phyloP scores from a whole-genome alignment of 768 basidiomycete species.

The Psilocybe sp. region DNA sequence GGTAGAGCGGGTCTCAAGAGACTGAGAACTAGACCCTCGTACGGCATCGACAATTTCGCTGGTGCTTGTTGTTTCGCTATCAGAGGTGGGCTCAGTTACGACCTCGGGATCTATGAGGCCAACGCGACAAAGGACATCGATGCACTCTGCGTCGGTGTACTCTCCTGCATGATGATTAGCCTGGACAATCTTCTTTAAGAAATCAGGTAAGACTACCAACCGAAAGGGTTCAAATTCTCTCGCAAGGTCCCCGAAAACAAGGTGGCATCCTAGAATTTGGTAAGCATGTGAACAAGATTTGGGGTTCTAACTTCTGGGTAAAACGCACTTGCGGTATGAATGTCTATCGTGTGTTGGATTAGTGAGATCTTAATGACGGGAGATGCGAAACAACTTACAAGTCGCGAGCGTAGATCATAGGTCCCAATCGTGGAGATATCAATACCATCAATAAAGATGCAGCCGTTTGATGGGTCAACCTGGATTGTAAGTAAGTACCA shows the following conservation, averaged over 20 bases:
- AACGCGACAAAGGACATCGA: constrained; percentile 80
- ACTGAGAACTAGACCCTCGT: constrained; percentile 38
- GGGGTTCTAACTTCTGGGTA: background rate
- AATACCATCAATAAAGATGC: constrained; percentile 85
- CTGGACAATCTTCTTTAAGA: background rate
- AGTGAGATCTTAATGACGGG: too few relatives aligned
- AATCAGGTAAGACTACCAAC: constrained; percentile 33
- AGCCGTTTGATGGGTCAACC: constrained; percentile 75
- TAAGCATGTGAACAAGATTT: background rate
- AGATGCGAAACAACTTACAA: too few relatives aligned
- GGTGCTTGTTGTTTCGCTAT: constrained; percentile 39
- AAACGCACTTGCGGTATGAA: constrained; percentile 64
- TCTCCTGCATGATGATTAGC: constrained; percentile 44
- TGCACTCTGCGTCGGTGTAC: constrained; percentile 73
- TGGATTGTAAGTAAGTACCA: constrained; percentile 20
- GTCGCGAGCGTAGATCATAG: constrained; percentile 73
- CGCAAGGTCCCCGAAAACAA: constrained; percentile 82
- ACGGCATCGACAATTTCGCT: constrained; percentile 39
- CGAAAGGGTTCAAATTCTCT: constrained; percentile 74
- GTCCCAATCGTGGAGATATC: constrained; percentile 85
- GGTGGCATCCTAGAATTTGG: constrained; percentile 49
- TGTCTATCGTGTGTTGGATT: constrained; percentile 40
- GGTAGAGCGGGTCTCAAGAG: constrained; percentile 35
- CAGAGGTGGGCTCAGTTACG: constrained; percentile 36
- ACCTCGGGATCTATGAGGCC: constrained; percentile 57